phyloP scores from a whole-genome alignment of 1,139 yeast genomes.

The Suhomyces coccinellae region DNA sequence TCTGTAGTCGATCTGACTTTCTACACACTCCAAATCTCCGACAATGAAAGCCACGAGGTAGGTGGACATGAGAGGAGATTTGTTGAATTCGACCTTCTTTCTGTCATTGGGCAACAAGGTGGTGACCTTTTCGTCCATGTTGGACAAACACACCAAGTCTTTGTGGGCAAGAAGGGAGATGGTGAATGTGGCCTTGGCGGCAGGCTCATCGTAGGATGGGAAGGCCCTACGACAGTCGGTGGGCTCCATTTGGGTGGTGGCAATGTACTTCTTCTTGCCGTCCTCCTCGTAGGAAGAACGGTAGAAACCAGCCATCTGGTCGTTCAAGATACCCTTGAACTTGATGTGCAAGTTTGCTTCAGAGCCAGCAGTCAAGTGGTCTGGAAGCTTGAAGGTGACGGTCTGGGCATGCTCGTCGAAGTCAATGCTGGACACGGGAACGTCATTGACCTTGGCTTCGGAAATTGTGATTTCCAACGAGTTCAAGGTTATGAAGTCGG shows the following conservation, averaged over 20 bases:
- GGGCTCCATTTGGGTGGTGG: constrained; percentile 84
- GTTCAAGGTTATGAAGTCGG: constrained; percentile 57
- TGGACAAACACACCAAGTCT: constrained; percentile 67
- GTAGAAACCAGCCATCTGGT: constrained; percentile 74
- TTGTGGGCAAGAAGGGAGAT: constrained; percentile 61
- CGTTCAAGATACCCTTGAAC: constrained; percentile 69
- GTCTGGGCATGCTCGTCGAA: constrained; percentile 61
- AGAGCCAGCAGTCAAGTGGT: constrained; percentile 47
- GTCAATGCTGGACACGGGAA: constrained; percentile 28
- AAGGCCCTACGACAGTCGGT: constrained; percentile 84
- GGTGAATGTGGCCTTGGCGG: constrained; percentile 70
- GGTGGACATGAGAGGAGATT: constrained; percentile 23
- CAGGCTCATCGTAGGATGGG: constrained; percentile 83
- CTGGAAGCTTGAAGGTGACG: constrained; percentile 58
- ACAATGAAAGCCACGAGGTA: constrained; percentile 32
- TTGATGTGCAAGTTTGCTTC: constrained; percentile 48
- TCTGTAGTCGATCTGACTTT: constrained; percentile 27
- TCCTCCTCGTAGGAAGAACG: constrained; percentile 69
- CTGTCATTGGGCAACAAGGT: constrained; percentile 44
- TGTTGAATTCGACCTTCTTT: constrained; percentile 49
- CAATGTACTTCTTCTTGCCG: constrained; percentile 62
- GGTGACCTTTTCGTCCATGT: constrained; percentile 69
- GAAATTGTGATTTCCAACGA: constrained; percentile 63
- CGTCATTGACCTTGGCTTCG: constrained; percentile 48
- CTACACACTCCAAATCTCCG: constrained; percentile 36